Conservation (phyloP, 1,284 basidiomycete genomes). For the Mycena citricolor region DNA sequence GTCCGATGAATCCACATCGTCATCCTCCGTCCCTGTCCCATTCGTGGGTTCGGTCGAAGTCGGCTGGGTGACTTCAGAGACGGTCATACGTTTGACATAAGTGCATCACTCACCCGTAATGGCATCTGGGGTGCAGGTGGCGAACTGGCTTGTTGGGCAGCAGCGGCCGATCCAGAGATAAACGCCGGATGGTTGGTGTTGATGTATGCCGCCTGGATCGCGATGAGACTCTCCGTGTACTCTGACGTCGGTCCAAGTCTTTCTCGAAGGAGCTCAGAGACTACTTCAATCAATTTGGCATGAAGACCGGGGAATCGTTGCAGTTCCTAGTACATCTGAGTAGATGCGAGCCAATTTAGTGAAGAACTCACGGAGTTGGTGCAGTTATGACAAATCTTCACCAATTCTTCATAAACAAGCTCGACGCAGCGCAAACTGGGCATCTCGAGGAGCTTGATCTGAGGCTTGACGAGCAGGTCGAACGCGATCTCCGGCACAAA, state of each 20-base stretch:
- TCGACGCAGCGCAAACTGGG: constrained; percentile 96
- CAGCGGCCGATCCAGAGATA: constrained; percentile 67
- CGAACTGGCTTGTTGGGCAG: constrained; percentile 49
- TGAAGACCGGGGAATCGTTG: constrained; percentile 95
- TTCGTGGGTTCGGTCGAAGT: constrained; percentile 57
- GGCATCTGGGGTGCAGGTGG: constrained; percentile 43
- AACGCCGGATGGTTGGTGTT: constrained; percentile 97
- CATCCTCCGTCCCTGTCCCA: constrained; percentile 50
- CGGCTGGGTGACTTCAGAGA: constrained; percentile 40
- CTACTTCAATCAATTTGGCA: constrained; percentile 94
- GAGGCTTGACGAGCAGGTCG: constrained; percentile 96
- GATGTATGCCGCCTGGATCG: constrained; percentile 98
- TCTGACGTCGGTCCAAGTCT: constrained; percentile 95
- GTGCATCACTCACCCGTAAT: constrained; percentile 57
- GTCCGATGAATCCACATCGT: constrained; percentile 57
- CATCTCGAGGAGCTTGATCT: constrained; percentile 95
- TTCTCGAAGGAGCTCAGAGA: constrained; percentile 94
- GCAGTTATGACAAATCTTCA: constrained; percentile 99
- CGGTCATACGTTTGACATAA: background rate
- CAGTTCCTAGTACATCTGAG: constrained; percentile 66
- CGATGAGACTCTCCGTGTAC: constrained; percentile 93
- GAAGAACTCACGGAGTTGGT: constrained; percentile 67
- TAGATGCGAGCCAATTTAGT: constrained; percentile 1
- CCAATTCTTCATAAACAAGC: constrained; percentile 97
- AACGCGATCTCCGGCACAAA: constrained; percentile 99